Base-by-base conservation (phyloP, 2,329 filamentous ascomycete genomes). In the Mycogone perniciosa region DNA sequence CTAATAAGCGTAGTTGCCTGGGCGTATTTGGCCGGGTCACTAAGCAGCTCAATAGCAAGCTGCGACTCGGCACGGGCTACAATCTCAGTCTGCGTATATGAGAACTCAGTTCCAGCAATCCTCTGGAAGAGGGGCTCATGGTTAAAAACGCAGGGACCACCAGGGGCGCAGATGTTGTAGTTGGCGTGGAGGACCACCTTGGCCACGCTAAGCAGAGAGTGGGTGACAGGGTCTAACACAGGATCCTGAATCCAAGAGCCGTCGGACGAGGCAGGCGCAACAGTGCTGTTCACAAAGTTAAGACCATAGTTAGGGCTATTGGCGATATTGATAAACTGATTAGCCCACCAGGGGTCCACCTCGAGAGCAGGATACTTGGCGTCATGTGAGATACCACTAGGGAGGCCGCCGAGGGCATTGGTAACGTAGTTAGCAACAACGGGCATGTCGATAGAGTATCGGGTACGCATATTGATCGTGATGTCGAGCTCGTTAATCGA, bases 61-160 rank as follows among this genome's bases (percentile, higher is more conserved):
- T 54, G 51, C 6, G 51, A 42, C 31, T 40, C 20, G 6, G 42
- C 47, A 11, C 51, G 44, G 5, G 51, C 37, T 5, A 50, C 48
- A 44, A 48, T 48, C 39, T 54, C 51, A 2, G 48, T 55, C 47
- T 51, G 53, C 7, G 40, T 26, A 31, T 55, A 55, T 27, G 45
- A 40, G 31, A 38, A 55, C 13, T 52, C 46, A 2, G 50, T 53
- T 11, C 50, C 50, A 3, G 53, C 43, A 5, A 47, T 33, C 2
- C 37, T 20, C 8, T 31, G 13, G 35, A 51, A 54, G 4, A 31
- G n/a, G 1, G 47, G 50, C 44, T 55, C 47, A 37, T 55, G 47
- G 47, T 55, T 49, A 44, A 46, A 51, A 5, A 39, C 50, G 29
- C 47, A 49, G 7, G 42, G 31, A 20, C 10, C 39, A 27, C 39